These are phyloP conservation scores for Endoconidiophora laricicola DNA, from an alignment of 2,329 filamentous ascomycete species.

Conservation along the genomic window DNA sequence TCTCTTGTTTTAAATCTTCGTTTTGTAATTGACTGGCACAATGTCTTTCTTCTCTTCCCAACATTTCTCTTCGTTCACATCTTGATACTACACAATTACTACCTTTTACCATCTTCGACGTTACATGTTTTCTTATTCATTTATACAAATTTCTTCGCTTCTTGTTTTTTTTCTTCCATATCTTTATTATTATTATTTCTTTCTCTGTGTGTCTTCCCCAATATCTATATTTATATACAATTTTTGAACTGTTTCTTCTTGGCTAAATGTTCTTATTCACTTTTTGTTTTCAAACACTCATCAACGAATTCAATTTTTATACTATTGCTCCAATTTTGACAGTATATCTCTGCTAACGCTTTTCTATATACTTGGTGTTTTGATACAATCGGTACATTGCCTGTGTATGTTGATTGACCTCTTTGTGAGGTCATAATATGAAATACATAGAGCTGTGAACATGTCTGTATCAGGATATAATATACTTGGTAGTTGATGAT, in stretches of 20 bases:
- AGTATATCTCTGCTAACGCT: too few relatives aligned
- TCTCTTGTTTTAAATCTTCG: conserved; percentile 11
- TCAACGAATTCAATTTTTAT: too few relatives aligned
- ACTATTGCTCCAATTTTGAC: too few relatives aligned
- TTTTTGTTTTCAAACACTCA: too few relatives aligned
- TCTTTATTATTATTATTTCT: conserved; percentile 18
- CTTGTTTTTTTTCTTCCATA: conserved; percentile 3
- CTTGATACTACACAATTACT: not conserved
- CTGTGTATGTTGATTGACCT: not conserved
- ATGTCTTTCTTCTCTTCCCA: not conserved
- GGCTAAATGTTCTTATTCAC: too few relatives aligned
- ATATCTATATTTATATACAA: conserved; percentile 1
- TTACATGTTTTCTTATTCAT: not conserved
- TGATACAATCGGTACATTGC: not conserved
- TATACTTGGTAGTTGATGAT: too few relatives aligned
- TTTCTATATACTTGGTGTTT: not conserved
- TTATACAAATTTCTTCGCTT: conserved; percentile 9
- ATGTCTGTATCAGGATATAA: too few relatives aligned
- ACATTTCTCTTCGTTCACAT: not conserved
- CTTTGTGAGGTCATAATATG: too few relatives aligned
- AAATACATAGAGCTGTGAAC: too few relatives aligned
- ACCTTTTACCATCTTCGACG: not conserved
- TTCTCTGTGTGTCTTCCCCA: conserved; percentile 15
- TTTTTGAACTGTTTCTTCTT: not conserved
- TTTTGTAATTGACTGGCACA: conserved; percentile 10